phyloP scores from a whole-genome alignment of 495 filamentous ascomycete genomes.

The Trichodelitschia bisporula region DNA sequence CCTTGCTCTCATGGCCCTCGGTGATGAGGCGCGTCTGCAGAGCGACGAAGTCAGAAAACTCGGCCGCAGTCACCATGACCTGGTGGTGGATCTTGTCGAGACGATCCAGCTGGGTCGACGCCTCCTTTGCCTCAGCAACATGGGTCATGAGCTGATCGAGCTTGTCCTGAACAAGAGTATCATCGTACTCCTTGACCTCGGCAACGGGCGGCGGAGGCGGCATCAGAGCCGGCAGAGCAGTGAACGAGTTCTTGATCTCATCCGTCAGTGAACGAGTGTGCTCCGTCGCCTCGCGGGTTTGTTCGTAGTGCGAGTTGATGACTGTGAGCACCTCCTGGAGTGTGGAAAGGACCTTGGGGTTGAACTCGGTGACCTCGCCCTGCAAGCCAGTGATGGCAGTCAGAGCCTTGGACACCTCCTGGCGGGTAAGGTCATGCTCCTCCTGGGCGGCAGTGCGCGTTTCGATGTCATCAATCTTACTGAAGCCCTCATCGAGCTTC shows the following conservation, averaged over 20 bases:
- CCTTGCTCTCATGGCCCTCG: conserved; percentile 55
- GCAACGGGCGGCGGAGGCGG: conserved; percentile 19
- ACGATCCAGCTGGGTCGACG: conserved; percentile 39
- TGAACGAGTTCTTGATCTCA: conserved; percentile 29
- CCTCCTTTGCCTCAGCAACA: conserved; percentile 23
- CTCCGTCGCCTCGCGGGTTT: conserved; percentile 24
- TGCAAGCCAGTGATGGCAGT: conserved; percentile 35
- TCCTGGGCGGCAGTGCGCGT: conserved; percentile 20
- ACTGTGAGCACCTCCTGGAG: conserved; percentile 62
- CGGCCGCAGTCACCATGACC: conserved; percentile 62
- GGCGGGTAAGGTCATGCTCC: conserved; percentile 16
- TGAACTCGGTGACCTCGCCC: conserved; percentile 47
- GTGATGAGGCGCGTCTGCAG: conserved; percentile 54
- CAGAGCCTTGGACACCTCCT: conserved; percentile 45
- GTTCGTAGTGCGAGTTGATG: conserved; percentile 61
- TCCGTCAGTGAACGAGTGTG: conserved; percentile 14
- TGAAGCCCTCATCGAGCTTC: conserved; percentile 49
- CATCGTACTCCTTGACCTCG: conserved; percentile 19
- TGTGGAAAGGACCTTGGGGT: conserved; percentile 61
- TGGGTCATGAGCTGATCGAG: conserved; percentile 58
- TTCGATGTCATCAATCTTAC: conserved; percentile 54
- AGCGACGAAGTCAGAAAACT: conserved; percentile 65
- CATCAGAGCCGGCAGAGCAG: conserved; percentile 21
- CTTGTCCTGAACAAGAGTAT: conserved; percentile 51
- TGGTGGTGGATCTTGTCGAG: conserved; percentile 78